Percentiles rank a stretch among this genome's conserved stretches.
Evolutionary conservation across 768 basidiomycete species (phyloP).

Genomic region (Pulveroboletus sp.): DNA sequence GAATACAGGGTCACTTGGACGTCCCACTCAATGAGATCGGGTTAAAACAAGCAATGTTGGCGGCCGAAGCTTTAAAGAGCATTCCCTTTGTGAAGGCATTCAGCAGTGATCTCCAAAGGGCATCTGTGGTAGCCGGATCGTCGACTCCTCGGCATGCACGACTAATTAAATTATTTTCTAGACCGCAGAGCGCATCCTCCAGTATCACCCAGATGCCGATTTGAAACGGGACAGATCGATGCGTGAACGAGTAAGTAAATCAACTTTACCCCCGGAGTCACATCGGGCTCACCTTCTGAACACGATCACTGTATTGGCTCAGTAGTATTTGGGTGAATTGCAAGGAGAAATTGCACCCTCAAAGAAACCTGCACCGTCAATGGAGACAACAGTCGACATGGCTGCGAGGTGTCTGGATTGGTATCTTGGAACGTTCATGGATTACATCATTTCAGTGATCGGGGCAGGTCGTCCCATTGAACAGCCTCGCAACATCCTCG

Average conservation of each 20-base stretch:
- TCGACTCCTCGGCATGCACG: background rate
- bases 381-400: constrained; percentile 37
- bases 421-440: constrained; percentile 54
- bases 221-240: constrained; percentile 47
- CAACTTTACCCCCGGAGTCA: background rate
- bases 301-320: background rate
- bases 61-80: constrained; percentile 51
- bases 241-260: constrained; percentile 59
- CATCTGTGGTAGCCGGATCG: constrained; percentile 49
- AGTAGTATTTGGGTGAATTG: constrained; percentile 58
- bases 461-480: constrained; percentile 30
- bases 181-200: constrained; percentile 68
- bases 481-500: constrained; percentile 41
- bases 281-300: background rate
- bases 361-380: constrained; percentile 19
- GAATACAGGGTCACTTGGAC: constrained; percentile 78
- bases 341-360: constrained; percentile 43
- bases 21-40: constrained; percentile 64
- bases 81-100: constrained; percentile 59
- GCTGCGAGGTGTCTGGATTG: constrained; percentile 50
- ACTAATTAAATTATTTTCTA: constrained; percentile 21
- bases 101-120: constrained; percentile 72
- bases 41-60: constrained; percentile 52
- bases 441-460: constrained; percentile 21
- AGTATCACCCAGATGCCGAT: constrained; percentile 45